Percentiles rank a stretch among this genome's conserved stretches.
Conservation (phyloP, 768 basidiomycete genomes). For the Dendrothele bispora region DNA sequence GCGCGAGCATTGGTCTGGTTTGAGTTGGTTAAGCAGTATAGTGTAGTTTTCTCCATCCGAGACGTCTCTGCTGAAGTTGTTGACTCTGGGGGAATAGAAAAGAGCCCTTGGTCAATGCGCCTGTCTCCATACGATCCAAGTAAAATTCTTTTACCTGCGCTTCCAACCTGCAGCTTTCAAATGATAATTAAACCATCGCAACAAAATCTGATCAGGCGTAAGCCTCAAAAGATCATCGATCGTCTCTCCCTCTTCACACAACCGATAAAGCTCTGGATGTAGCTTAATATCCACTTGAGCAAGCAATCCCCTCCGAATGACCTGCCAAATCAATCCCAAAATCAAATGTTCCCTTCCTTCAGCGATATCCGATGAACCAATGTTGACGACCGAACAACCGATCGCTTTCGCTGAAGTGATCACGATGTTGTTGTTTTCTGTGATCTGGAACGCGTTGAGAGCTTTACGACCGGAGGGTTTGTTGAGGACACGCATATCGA, state of each 20-base stretch:
- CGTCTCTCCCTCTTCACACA: slow-evolving; percentile 97
- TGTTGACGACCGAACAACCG: slow-evolving; percentile 98
- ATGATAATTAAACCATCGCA: slow-evolving; percentile 99
- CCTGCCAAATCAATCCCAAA: slow-evolving; percentile 97
- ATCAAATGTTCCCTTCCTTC: slow-evolving; percentile 97
- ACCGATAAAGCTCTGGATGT: slow-evolving; percentile 93
- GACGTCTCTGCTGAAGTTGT: slow-evolving; percentile 98
- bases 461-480: slow-evolving; percentile 78
- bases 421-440: slow-evolving; percentile 99
- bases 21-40: slow-evolving; percentile 91
- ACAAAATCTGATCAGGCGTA: slow-evolving; percentile 94
- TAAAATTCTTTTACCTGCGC: slow-evolving; percentile 53
- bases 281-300: slow-evolving; percentile 97
- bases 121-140: background rate
- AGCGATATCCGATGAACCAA: slow-evolving; percentile 88
- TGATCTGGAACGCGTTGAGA: slow-evolving; percentile 97
- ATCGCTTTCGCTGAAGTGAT: slow-evolving; percentile 98
- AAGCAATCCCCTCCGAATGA: slow-evolving; percentile 91
- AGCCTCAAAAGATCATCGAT: slow-evolving; percentile 91
- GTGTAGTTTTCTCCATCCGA: slow-evolving; percentile 98
- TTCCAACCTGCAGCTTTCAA: slow-evolving; percentile 94
- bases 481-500: slow-evolving; percentile 97
- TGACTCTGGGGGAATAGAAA: slow-evolving; percentile 67
- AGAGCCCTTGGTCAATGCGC: background rate
- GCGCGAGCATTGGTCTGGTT: slow-evolving; percentile 90